phyloP scores from a whole-genome alignment of 2,329 filamentous ascomycete species.

The Microcyclospora tardicrescens region DNA sequence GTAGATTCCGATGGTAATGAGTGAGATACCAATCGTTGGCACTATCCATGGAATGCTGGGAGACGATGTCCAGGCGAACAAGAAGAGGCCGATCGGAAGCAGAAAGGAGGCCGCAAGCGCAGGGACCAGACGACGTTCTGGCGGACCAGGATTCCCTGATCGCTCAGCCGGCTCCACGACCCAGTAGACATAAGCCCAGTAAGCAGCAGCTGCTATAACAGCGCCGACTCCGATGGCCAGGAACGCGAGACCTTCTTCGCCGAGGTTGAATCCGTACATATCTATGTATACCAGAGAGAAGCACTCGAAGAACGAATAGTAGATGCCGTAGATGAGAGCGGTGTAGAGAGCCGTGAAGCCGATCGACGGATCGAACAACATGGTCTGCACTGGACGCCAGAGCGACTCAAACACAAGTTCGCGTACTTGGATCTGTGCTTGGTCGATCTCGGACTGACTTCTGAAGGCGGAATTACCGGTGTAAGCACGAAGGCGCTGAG shows the following conservation, averaged over 20 bases:
- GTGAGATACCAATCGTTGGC: constrained; percentile 26
- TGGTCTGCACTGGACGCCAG: constrained; percentile 27
- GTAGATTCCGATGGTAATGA: constrained; percentile 29
- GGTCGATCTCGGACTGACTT: constrained; percentile 52
- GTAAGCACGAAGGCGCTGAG: constrained; percentile 46
- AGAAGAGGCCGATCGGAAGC: constrained; percentile 18
- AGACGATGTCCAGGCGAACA: constrained; percentile 21
- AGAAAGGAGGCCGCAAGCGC: constrained; percentile 16
- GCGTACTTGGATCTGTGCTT: constrained; percentile 38
- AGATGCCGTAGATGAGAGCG: constrained; percentile 23
- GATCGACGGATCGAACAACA: constrained; percentile 22
- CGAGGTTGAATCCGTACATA: constrained; percentile 28
- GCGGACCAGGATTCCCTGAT: constrained; percentile 11
- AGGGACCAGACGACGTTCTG: constrained; percentile 17
- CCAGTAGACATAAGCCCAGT: constrained; percentile 17
- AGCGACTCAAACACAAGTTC: constrained; percentile 43
- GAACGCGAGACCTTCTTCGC: constrained; percentile 23
- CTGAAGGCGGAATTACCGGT: constrained; percentile 45
- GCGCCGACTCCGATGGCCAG: constrained; percentile 21
- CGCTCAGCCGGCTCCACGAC: constrained; percentile 16
- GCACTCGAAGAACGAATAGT: constrained; percentile 23
- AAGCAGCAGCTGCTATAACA: constrained; percentile 13
- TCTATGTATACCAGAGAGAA: constrained; percentile 30
- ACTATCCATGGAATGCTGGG: constrained; percentile 27
- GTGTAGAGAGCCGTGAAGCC: constrained; percentile 22